Evolutionary conservation across 192 early-diverging fungal species (phyloP), one percentile per base, ranked within the genome.

Genomic region (Coemansia sp.): DNA sequence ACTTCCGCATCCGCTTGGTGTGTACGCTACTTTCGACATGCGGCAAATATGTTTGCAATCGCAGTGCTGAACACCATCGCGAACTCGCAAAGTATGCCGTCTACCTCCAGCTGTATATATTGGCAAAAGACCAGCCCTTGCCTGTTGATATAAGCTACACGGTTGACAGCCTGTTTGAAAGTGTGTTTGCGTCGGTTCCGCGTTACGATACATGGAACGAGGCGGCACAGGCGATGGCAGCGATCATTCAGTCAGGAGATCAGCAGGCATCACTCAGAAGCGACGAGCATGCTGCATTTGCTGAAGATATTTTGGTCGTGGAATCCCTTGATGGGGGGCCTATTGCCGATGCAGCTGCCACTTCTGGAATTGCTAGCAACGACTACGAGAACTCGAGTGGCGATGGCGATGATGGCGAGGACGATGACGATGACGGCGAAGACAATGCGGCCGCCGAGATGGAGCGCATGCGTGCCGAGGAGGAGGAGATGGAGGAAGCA

Each of bases 141-240:
- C 91, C 95, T 10, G 87, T 94, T 59, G 97, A 99, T 38, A 85
- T 94, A 2, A 91, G 93, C 42, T 99, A 95, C 64, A 84, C 88
- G 68, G 72, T 99, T 4, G 81, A 87, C 45, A 90, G 89, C 55
- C 86, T 90, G 14, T 87, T 89, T n/a, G 93, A 93, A 52, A 57
- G 82, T 19, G 68, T 67, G 23, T 72, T 92, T 22, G 88, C 93
- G 15, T 84, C 86, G 2, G 53, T 87, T 42, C 47, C 61, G 19
- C 72, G 89, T 15, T 85, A 81, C 41, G 76, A 81, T 45, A 83
- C 72, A 6, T 97, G 78, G 78, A 54, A 88, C 56, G 95, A 96
- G 61, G 93, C 92, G 56, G 95, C 93, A 25, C 86, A 85, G 42
- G 84, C 82, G 6, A 84, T 73, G 42, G 70, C 79, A 31, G 59